These are phyloP conservation scores for Pichia insulana DNA, from an alignment of 805 yeast genomes.

Conservation along the genomic window DNA sequence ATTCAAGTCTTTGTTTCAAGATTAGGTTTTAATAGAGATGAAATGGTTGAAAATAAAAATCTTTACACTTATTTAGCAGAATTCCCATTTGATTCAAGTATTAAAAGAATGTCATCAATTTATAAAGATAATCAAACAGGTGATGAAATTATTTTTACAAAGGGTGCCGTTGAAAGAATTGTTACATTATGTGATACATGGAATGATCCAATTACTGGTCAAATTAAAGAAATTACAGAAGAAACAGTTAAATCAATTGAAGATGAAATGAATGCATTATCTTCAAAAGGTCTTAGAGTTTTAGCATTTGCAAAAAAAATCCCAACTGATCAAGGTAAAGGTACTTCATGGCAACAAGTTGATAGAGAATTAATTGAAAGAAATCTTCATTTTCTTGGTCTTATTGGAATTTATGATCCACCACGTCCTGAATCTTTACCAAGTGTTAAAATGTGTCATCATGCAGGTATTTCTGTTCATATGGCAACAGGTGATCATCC, in stretches of 20 bases:
- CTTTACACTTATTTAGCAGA: slow-evolving; percentile 44
- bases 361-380: slow-evolving; percentile 42
- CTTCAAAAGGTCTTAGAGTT: slow-evolving; percentile 62
- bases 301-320: slow-evolving; percentile 55
- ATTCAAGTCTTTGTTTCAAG: slow-evolving; percentile 69
- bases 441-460: slow-evolving; percentile 58
- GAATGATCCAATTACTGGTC: slow-evolving; percentile 33
- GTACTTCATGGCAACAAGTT: slow-evolving; percentile 24
- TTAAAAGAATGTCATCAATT: slow-evolving; percentile 65
- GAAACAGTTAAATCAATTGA: slow-evolving; percentile 37
- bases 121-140: slow-evolving; percentile 31
- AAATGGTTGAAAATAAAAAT: slow-evolving; percentile 31
- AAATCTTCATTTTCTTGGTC: slow-evolving; percentile 50
- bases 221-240: slow-evolving; percentile 30
- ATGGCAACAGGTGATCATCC: slow-evolving; percentile 82
- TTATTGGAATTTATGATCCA: slow-evolving; percentile 75
- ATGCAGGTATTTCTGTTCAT: slow-evolving; percentile 70
- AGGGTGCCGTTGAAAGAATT: slow-evolving; percentile 74
- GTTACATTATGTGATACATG: slow-evolving; percentile 47
- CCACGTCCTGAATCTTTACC: slow-evolving; percentile 63
- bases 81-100: slow-evolving; percentile 67
- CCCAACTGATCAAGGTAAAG: slow-evolving; percentile 15
- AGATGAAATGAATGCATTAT: slow-evolving; percentile 47
- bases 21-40: slow-evolving; percentile 40
- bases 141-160: slow-evolving; percentile 34